Evolutionary conservation across 2,329 filamentous ascomycete genomes (phyloP).

Genomic region (Talaromyces albobiverticillius): DNA sequence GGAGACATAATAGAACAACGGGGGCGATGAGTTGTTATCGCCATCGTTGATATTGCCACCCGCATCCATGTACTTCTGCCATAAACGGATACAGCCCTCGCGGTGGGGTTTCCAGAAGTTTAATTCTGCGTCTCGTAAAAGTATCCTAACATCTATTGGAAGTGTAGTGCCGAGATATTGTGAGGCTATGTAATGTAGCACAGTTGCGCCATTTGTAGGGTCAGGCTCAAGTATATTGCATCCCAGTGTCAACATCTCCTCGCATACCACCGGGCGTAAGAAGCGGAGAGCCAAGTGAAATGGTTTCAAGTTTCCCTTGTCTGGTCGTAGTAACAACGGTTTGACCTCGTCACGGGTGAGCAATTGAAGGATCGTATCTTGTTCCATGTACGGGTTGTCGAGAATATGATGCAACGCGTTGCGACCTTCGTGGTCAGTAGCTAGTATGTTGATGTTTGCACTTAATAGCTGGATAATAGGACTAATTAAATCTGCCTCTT

Average conservation of each 20-base stretch:
- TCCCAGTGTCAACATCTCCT: background rate
- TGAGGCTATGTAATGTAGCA: background rate
- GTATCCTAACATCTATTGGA: background rate
- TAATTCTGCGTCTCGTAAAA: too few relatives aligned
- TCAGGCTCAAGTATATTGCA: background rate
- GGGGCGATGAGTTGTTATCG: background rate
- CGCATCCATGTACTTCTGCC: background rate
- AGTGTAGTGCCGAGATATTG: background rate
- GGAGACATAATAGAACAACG: background rate
- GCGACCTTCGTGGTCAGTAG: background rate
- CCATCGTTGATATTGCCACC: background rate
- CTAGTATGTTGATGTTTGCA: background rate
- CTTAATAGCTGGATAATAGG: background rate
- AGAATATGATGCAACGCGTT: background rate
- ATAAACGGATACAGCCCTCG: background rate
- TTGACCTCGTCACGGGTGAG: background rate
- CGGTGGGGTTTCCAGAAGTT: background rate
- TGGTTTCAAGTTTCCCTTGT: background rate
- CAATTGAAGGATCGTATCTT: background rate
- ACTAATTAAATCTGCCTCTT: too few relatives aligned
- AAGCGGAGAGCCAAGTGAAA: background rate
- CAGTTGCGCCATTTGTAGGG: background rate
- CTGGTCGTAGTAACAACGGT: background rate
- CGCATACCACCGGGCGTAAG: background rate
- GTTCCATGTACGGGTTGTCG: background rate